phyloP scores from a whole-genome alignment of 139 green algal genomes.

The Medakamo hakoo region DNA sequence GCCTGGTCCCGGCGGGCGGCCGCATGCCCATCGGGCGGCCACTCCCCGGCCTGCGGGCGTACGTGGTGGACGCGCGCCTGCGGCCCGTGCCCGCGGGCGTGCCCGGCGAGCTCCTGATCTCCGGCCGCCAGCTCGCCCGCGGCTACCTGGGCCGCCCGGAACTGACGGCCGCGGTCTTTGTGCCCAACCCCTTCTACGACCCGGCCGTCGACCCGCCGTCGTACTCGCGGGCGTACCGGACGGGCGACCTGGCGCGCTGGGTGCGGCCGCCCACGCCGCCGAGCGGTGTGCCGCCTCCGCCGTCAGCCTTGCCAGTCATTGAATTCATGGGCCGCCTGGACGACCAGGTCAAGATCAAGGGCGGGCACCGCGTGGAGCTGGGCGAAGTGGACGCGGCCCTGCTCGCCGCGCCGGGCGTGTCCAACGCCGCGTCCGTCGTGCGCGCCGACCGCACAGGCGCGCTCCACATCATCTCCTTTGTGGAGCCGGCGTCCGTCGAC shows the following conservation, averaged over 20 bases:
- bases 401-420: slow-evolving; percentile 1
- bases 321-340: slow-evolving; percentile 31
- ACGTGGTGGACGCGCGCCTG: slow-evolving; percentile 4
- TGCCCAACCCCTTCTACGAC: slow-evolving; percentile 18
- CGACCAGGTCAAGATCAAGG: slow-evolving; percentile 36
- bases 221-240: slow-evolving; percentile 9
- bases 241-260: slow-evolving; percentile 27
- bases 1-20: background rate
- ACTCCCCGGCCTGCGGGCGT: slow-evolving; percentile 19
- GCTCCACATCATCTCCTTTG: slow-evolving; percentile 8
- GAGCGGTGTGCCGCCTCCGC: too few relatives aligned
- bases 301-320: too few relatives aligned
- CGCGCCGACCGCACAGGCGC: background rate
- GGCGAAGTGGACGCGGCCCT: slow-evolving; percentile 32
- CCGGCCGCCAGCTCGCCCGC: slow-evolving; percentile 15
- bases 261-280: slow-evolving; percentile 5
- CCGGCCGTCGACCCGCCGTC: background rate
- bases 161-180: slow-evolving; percentile 18
- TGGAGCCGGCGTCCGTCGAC: background rate
- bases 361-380: slow-evolving; percentile 42
- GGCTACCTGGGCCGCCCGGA: slow-evolving; percentile 17
- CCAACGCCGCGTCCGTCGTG: background rate
- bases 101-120: slow-evolving; percentile 32
- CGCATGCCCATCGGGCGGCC: slow-evolving; percentile 18
- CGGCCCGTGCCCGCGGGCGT: slow-evolving; percentile 16